Conservation (phyloP, 192 early-diverging fungal genomes). For the Backusella tuberculispora region DNA sequence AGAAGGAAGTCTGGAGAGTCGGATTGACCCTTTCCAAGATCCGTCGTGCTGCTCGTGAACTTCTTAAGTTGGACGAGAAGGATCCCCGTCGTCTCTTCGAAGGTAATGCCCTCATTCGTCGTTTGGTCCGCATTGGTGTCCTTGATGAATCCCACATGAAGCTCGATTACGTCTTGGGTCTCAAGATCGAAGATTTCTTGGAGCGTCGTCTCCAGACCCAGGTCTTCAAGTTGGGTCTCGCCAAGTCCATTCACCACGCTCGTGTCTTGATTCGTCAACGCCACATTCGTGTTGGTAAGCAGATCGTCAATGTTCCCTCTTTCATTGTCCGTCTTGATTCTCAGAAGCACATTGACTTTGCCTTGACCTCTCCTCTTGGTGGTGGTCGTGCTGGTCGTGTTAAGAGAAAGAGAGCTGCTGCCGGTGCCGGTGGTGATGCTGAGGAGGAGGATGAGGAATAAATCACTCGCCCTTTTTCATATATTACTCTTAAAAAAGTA, state of each 20-base stretch:
- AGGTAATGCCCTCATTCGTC: constrained; percentile 98
- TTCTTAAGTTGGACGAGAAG: constrained; percentile 94
- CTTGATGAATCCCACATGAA: constrained; percentile 97
- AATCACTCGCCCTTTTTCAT: neutral
- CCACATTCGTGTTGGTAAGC: constrained; percentile 98
- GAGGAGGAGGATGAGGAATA: constrained; percentile 71
- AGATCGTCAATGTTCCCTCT: constrained; percentile 79
- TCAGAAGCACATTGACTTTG: constrained; percentile 66
- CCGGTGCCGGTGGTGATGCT: constrained; percentile 62
- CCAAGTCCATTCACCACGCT: constrained; percentile 99
- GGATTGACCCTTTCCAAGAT: constrained; percentile 98
- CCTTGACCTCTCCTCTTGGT: constrained; percentile 85
- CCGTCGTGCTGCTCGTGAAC: constrained; percentile 99
- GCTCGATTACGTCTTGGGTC: constrained; percentile 97
- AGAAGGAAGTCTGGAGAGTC: constrained; percentile 98
- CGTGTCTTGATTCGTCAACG: constrained; percentile 98
- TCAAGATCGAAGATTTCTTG: constrained; percentile 99
- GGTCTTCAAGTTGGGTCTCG: constrained; percentile 97
- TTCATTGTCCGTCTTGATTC: constrained; percentile 40
- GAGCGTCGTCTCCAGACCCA: constrained; percentile 99
- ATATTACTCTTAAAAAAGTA: neutral
- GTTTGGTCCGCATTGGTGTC: constrained; percentile 97
- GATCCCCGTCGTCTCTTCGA: constrained; percentile 98
- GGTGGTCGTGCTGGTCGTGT: constrained; percentile 98
- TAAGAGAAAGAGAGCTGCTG: constrained; percentile 91